Base-by-base conservation (phyloP, 441 rosid species). In the Gossypium davidsonii region DNA sequence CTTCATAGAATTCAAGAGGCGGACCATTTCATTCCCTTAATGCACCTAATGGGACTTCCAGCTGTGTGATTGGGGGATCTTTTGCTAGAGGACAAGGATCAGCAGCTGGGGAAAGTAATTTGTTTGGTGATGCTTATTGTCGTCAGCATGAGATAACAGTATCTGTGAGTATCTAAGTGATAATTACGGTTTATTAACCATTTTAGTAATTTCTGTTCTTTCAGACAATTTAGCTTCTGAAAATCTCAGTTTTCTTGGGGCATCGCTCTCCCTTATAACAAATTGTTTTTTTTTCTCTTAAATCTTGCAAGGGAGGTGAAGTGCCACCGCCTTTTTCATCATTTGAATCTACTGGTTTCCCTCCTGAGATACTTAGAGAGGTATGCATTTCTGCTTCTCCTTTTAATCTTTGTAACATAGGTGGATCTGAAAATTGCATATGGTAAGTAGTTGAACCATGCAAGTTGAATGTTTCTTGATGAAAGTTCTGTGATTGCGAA, bases 141-240 rank as follows among this genome's bases (percentile, higher is more conserved):
- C 84, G 81, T 60, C 85, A 81, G 20, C 99, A 96, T 87, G 99
- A 96, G 82, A 93, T 93, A 77, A 82, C 94, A 55, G 91, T 91
- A 25, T 70, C 79, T 49, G 92, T 90, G 81, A 84, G 91, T 81
- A 76, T 56, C 31, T 51, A 28, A 62, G 20, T 52, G 57, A 44
- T 10, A 60, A 21, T 44, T 71, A 21, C 0, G 18, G 23, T 58
- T 25, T 12, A 20, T 37, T 71, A 23, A n/a, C n/a, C 74, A 59
- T 60, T 23, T 46, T 17, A 65, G 42, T 67, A 15, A 26, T 28
- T 28, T 25, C 23, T 49, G 2, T 28, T 28, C 39, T 8, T 59
- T 44, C 20, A 18, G 20, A 4, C 6, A 10, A 5, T 69, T 64
- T 48, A 18, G 46, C 49, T 60, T 25, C 21, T 64, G 15, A 10